Percentiles rank a stretch among this genome's conserved stretches.
These are phyloP conservation scores for Cucumis variabilis DNA, from an alignment of 331 rosid genomes.

Conservation along the genomic window DNA sequence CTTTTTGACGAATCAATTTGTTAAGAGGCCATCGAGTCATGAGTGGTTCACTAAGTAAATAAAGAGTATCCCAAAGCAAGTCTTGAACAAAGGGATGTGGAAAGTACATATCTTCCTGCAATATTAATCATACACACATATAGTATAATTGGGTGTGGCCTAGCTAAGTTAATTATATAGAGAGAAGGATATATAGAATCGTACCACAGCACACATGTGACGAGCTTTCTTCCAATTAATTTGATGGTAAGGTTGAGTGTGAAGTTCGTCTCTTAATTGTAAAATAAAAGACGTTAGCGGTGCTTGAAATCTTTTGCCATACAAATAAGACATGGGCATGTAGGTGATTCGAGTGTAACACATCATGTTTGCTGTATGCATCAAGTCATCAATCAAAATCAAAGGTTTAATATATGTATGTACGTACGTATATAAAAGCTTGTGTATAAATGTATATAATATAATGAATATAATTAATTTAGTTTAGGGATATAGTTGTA, in stretches of 20 bases:
- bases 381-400: too few species aligned
- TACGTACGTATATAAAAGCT: too few species aligned
- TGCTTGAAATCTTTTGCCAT: slow-evolving; percentile 37
- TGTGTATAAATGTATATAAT: too few species aligned
- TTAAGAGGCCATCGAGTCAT: slow-evolving; percentile 76
- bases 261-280: slow-evolving; percentile 32
- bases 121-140: not conserved
- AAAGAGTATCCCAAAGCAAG: slow-evolving; percentile 68
- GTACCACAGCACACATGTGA: slow-evolving; percentile 25
- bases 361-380: slow-evolving; percentile 17
- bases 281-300: slow-evolving; percentile 19
- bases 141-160: too few species aligned
- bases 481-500: too few species aligned
- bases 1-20: slow-evolving; percentile 60
- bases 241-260: slow-evolving; percentile 4
- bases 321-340: slow-evolving; percentile 35
- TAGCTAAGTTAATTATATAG: too few species aligned
- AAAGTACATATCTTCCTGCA: slow-evolving; percentile 75
- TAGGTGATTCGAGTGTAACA: slow-evolving; percentile 35
- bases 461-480: too few species aligned
- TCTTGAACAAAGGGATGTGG: slow-evolving; percentile 74
- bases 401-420: too few species aligned
- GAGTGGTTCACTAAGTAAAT: slow-evolving; percentile 60
- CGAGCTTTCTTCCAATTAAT: slow-evolving; percentile 34
- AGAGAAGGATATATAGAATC: not conserved